Percentiles rank a stretch among this genome's conserved stretches.
phyloP scores from a whole-genome alignment of 345 rosid genomes.

The Lepidium sativum region DNA sequence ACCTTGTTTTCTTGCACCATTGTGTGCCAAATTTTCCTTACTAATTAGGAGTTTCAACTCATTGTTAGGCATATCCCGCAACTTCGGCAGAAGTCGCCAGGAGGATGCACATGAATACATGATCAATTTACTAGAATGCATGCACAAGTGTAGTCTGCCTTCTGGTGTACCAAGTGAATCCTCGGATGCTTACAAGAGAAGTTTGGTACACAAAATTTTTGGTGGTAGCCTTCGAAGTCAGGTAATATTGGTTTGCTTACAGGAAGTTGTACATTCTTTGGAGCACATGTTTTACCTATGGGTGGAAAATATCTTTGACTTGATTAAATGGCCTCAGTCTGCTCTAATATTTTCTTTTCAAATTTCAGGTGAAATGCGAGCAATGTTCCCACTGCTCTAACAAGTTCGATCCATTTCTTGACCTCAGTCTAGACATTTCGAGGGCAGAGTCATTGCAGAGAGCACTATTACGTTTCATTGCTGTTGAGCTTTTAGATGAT shows the following conservation, averaged over 20 bases:
- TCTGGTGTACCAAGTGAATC: conserved; percentile 91
- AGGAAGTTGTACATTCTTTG: not conserved
- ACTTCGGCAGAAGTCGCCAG: conserved; percentile 68
- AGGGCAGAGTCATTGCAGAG: conserved; percentile 69
- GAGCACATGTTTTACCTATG: not conserved
- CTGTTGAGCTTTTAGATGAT: conserved; percentile 71
- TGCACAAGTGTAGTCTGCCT: conserved; percentile 96
- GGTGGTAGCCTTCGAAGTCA: conserved; percentile 92
- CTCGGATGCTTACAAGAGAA: conserved; percentile 77
- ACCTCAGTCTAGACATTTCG: conserved; percentile 77
- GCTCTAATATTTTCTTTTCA: not conserved
- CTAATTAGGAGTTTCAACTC: conserved; percentile 29
- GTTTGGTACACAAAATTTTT: conserved; percentile 93
- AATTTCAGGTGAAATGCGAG: conserved; percentile 63
- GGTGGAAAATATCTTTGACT: not conserved
- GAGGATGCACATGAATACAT: conserved; percentile 98
- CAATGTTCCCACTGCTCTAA: conserved; percentile 73
- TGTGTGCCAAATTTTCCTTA: not conserved
- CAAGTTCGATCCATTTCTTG: conserved; percentile 85
- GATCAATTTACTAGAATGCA: conserved; percentile 90
- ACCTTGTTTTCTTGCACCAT: conserved; percentile 1
- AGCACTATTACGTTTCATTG: conserved; percentile 72
- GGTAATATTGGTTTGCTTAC: conserved; percentile 34
- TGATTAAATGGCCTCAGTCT: not conserved
- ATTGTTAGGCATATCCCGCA: conserved; percentile 75